Base-by-base conservation (phyloP, 352 stramenopile species). In the Globisporangium barbulae region DNA sequence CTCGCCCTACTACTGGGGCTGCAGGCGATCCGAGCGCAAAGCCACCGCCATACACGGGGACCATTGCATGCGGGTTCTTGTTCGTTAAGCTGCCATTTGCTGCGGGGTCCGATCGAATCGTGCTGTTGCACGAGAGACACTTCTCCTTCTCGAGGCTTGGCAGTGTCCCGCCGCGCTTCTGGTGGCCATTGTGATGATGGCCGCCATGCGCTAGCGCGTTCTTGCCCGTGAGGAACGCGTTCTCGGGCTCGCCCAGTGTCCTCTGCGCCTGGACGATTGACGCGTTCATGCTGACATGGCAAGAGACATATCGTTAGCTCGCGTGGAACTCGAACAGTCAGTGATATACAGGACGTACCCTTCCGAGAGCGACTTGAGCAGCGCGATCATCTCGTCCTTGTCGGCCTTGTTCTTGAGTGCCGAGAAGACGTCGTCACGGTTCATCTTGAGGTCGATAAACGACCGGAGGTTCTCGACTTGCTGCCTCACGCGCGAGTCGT, bases 401-500 rank as follows among this genome's bases (percentile, higher is more conserved):
- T 93, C 85, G 5, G 85, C 85, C 60, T 94, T 94, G 42, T 82
- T 88, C 59, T 93, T 94, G 39, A 94, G 73, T 19, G 85, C 85
- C 12, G 80, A 82, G 61, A 93, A 90, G 19, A 93, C 85, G 44
- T 94, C 85, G 60, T 94, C 85, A 53, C 83, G 82, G 71, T 93
- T 94, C 85, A 94, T 94, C 74, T 94, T 94, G 67, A 94, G 78
- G 64, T 94, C 85, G 39, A 94, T 93, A 68, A 94, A 93, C 12
- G 85, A 86, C 7, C 85, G 79, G 50, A 94, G 50, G 65, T 94
- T 94, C 64, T 94, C 85, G 15, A 94, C 85, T 52, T 94, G 85
- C 59, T 94, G 85, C 0, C 85, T 82, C 52, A 94, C 85, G 30
- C 85, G 83, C 48, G 85, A 94, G 71, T 94, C 85, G 59, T 94